Percentiles rank a stretch among this genome's conserved stretches.
These are phyloP conservation scores for Ceratocystis colombiana DNA, from an alignment of 2,329 filamentous ascomycete genomes.

Conservation along the genomic window DNA sequence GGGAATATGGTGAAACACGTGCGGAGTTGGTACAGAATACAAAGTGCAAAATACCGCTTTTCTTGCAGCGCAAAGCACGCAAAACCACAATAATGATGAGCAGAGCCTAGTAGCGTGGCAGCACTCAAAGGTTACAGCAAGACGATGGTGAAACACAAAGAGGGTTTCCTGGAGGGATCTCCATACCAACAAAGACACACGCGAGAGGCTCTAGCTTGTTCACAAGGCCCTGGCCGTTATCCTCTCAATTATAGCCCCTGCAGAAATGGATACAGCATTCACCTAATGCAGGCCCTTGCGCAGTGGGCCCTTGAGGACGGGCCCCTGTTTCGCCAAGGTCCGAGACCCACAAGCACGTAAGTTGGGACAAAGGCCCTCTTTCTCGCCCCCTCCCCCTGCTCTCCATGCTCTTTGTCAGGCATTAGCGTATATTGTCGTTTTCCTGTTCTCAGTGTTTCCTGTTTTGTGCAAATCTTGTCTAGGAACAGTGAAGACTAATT, in stretches of 20 bases:
- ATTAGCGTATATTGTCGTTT: neutral
- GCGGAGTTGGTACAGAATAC: neutral
- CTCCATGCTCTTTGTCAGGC: neutral
- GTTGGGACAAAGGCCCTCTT: neutral
- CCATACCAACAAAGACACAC: neutral
- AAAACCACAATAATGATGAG: no score
- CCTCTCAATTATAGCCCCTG: conserved; percentile 9
- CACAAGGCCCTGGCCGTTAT: neutral
- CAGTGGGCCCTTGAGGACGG: neutral
- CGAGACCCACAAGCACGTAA: conserved; percentile 6
- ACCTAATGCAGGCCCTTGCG: neutral
- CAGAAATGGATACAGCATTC: neutral
- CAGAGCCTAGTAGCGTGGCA: no score
- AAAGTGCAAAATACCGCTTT: conserved; percentile 5
- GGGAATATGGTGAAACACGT: neutral
- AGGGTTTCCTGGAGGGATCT: neutral
- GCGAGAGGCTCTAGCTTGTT: neutral
- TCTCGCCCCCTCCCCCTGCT: neutral
- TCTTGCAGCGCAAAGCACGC: neutral
- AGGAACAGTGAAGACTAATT: neutral
- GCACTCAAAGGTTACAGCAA: conserved; percentile 1
- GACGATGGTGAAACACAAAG: conserved; percentile 2
- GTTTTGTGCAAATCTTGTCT: conserved; percentile 12
- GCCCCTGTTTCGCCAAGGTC: conserved; percentile 13
- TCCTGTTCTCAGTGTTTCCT: neutral